Conservation (phyloP, 805 yeast genomes). For the Kazachstania martiniae region DNA sequence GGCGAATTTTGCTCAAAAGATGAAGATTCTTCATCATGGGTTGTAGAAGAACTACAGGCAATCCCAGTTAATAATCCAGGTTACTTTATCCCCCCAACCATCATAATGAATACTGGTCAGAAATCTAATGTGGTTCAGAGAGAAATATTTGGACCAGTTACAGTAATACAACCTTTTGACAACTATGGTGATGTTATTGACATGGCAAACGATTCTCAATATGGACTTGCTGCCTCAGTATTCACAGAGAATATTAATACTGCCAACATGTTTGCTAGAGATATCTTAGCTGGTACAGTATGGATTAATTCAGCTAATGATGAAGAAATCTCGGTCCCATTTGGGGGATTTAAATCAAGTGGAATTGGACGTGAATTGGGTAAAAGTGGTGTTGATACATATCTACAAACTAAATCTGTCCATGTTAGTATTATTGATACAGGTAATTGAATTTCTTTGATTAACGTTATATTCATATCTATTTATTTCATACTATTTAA, state of each 20-base stretch:
- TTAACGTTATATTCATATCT: too few species aligned
- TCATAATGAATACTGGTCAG: constrained; percentile 30
- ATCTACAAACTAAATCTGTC: constrained; percentile 66
- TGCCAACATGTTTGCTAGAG: constrained; percentile 54
- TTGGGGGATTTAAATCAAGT: constrained; percentile 72
- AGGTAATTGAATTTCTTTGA: neutral
- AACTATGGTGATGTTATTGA: constrained; percentile 31
- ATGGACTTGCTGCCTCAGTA: constrained; percentile 39
- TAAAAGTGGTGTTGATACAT: constrained; percentile 55
- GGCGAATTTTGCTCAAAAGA: constrained; percentile 27
- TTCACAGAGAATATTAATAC: constrained; percentile 56
- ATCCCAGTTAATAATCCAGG: constrained; percentile 11
- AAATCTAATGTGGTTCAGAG: constrained; percentile 30
- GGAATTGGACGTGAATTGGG: constrained; percentile 81
- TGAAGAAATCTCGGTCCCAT: constrained; percentile 54
- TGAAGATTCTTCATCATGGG: constrained; percentile 31
- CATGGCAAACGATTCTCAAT: constrained; percentile 31
- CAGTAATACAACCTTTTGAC: constrained; percentile 29
- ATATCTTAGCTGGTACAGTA: constrained; percentile 55
- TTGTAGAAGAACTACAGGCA: constrained; percentile 27
- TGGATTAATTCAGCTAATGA: constrained; percentile 64
- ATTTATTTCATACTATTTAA: too few species aligned
- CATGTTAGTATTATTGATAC: constrained; percentile 41
- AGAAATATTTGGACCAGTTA: constrained; percentile 38
- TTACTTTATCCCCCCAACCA: constrained; percentile 33